Evolutionary conservation across 1,139 yeast species (phyloP).

Genomic region (Pneumocystis wakefieldiae): DNA sequence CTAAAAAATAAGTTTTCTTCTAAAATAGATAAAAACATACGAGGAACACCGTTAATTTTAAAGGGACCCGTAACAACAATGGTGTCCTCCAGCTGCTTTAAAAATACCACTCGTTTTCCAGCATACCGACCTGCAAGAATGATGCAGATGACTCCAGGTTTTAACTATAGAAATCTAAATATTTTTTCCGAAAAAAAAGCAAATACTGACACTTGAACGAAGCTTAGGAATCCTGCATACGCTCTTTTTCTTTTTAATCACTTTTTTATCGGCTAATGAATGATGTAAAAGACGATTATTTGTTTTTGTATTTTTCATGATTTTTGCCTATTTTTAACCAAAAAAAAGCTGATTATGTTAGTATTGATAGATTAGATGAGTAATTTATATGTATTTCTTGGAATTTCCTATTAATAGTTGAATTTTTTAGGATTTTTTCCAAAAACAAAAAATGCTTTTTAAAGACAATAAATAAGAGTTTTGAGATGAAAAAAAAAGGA

Average conservation of each 20-base stretch:
- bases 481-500: not conserved
- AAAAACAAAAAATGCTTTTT: not conserved
- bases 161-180: conserved; percentile 20
- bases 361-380: not conserved
- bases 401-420: not conserved
- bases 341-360: not conserved
- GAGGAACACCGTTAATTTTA: conserved; percentile 99
- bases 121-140: conserved; percentile 99
- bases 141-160: conserved; percentile 97
- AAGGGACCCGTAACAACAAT: conserved; percentile 97
- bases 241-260: not conserved
- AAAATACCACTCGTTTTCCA: conserved; percentile 99
- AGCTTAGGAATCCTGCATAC: not conserved
- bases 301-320: not conserved
- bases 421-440: not conserved
- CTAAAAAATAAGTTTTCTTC: not conserved
- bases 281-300: not conserved
- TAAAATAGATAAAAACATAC: not conserved
- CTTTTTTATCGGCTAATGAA: not conserved
- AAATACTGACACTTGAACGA: not conserved
- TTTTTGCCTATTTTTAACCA: not conserved
- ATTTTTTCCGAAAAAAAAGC: not conserved
- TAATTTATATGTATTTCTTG: not conserved
- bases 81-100: conserved; percentile 96
- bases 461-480: not conserved